A percentile compares a stretch with the other conserved stretches of the same genome.
phyloP scores from a whole-genome alignment of 768 basidiomycete species.

The Pisolithus albus region DNA sequence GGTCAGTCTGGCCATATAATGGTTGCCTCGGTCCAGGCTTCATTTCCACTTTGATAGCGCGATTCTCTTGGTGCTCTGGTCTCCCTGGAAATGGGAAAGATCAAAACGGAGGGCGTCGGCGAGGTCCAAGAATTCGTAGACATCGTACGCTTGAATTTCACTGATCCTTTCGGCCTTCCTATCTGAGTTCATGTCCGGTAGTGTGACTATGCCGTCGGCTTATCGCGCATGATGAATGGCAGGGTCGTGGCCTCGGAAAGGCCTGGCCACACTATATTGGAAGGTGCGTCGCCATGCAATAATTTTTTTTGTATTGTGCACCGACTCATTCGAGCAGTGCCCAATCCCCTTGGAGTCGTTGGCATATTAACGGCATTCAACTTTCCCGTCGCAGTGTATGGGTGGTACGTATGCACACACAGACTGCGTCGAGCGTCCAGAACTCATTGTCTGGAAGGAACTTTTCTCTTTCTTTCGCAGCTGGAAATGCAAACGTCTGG shows the following conservation, averaged over 20 bases:
- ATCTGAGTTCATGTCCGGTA: conserved; percentile 23
- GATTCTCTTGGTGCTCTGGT: conserved; percentile 77
- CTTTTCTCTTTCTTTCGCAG: conserved; percentile 76
- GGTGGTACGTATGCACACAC: conserved; percentile 49
- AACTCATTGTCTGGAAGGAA: conserved; percentile 53
- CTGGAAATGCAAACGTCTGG: conserved; percentile 93
- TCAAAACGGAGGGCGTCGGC: conserved; percentile 81
- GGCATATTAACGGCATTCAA: conserved; percentile 90
- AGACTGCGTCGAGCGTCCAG: conserved; percentile 1
- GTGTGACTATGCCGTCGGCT: conserved; percentile 93
- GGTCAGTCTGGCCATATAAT: conserved; percentile 32
- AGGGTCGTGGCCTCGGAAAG: conserved; percentile 82
- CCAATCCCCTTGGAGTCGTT: conserved; percentile 78
- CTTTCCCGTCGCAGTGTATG: conserved; percentile 91
- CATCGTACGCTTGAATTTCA: conserved; percentile 52
- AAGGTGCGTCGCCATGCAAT: conserved; percentile 43
- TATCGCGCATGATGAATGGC: conserved; percentile 94
- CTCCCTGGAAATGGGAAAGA: conserved; percentile 88
- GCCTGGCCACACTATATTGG: conserved; percentile 84
- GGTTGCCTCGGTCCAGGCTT: conserved; percentile 2
- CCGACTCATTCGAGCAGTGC: conserved; percentile 45
- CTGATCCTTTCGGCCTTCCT: not conserved
- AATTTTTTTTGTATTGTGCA: conserved; percentile 1
- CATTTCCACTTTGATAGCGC: conserved; percentile 38
- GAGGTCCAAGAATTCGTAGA: conserved; percentile 96